phyloP scores from a whole-genome alignment of 305 asterid species.

The Solanum hybrid region DNA sequence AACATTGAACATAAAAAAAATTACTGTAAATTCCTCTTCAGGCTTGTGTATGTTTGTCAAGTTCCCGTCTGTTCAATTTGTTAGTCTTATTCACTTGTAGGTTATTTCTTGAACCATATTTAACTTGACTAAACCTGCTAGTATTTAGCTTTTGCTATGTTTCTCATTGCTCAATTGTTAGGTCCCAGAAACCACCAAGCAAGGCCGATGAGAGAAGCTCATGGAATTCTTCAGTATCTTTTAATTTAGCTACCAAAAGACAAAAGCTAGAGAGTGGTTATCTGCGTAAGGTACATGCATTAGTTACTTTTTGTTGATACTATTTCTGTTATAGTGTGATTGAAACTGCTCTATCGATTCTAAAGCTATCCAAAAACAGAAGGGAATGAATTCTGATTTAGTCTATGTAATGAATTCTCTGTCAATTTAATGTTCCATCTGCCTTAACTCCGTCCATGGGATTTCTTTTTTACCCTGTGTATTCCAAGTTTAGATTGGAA shows the following conservation, averaged over 20 bases:
- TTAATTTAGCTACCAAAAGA: conserved; percentile 48
- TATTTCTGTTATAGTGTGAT: not conserved
- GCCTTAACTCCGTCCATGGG: not conserved
- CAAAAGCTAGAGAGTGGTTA: conserved; percentile 80
- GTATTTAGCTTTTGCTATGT: not conserved
- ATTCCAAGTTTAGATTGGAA: not conserved
- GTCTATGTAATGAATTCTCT: not conserved
- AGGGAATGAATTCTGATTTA: not conserved
- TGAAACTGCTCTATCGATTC: not conserved
- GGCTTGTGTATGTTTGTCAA: not conserved
- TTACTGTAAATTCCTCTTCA: not conserved
- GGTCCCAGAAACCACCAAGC: conserved; percentile 33
- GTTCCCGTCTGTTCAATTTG: not conserved
- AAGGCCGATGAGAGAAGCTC: conserved; percentile 18
- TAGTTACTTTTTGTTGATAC: not conserved
- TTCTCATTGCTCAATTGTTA: conserved; percentile 18
- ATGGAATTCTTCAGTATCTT: conserved; percentile 19
- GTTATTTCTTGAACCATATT: not conserved
- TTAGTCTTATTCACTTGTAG: not conserved
- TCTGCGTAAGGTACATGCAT: conserved; percentile 42
- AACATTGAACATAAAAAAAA: not conserved
- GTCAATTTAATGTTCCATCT: not conserved
- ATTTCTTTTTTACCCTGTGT: too few species aligned
- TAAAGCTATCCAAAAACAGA: not conserved
- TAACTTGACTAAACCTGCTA: not conserved